phyloP scores from a whole-genome alignment of 257 asterid species.

The Capsicum rhomboideum region DNA sequence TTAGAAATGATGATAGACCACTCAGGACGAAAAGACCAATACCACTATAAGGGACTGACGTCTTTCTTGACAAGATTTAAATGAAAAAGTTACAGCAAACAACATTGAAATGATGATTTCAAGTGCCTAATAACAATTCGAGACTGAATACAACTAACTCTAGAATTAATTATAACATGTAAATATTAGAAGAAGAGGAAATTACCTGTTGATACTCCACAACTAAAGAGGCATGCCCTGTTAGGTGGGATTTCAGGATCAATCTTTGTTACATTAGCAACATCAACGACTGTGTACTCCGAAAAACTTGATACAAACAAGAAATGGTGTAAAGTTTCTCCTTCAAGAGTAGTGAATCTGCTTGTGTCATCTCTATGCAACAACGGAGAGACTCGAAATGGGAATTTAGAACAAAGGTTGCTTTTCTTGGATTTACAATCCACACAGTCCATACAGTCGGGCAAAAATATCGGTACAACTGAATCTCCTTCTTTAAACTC shows the following conservation, averaged over 20 bases:
- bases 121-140: neutral
- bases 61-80: too few relatives aligned
- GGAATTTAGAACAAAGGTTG: conserved; percentile 66
- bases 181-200: too few relatives aligned
- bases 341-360: conserved; percentile 68
- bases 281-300: conserved; percentile 71
- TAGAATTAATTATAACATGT: neutral
- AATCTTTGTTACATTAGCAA: conserved; percentile 47
- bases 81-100: too few relatives aligned
- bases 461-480: conserved; percentile 63
- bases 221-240: conserved; percentile 76
- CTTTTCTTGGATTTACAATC: conserved; percentile 81
- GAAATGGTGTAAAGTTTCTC: conserved; percentile 65
- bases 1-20: too few relatives aligned
- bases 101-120: neutral
- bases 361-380: conserved; percentile 63
- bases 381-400: conserved; percentile 38
- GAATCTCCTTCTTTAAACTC: conserved; percentile 53
- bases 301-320: conserved; percentile 60
- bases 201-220: conserved; percentile 91
- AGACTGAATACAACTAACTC: neutral
- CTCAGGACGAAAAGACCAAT: too few relatives aligned
- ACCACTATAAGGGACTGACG: too few relatives aligned
- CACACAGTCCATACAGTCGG: conserved; percentile 67
- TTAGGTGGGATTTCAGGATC: conserved; percentile 61